A percentile compares a stretch with the other conserved stretches of the same genome.
phyloP scores from a whole-genome alignment of 768 basidiomycete species.

The Panellus pusillus region DNA sequence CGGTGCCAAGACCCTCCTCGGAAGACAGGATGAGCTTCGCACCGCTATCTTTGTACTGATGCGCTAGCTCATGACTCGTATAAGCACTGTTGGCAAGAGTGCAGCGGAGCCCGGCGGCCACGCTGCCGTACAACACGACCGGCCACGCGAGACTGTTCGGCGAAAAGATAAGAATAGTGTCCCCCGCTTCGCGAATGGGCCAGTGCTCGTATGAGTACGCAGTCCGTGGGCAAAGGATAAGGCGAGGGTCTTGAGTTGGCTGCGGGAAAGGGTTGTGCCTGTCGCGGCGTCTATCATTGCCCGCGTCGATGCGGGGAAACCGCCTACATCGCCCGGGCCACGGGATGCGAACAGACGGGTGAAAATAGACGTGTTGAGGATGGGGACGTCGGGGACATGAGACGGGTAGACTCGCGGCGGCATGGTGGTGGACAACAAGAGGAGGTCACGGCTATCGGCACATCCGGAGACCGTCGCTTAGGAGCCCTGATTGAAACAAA shows the following conservation, averaged over 20 bases:
- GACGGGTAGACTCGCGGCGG: constrained; percentile 26
- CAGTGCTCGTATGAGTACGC: constrained; percentile 22
- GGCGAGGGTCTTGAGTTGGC: constrained; percentile 18
- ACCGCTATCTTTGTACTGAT: constrained; percentile 55
- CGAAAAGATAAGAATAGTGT: constrained; percentile 52
- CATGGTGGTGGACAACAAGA: constrained; percentile 1
- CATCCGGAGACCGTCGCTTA: too few species aligned
- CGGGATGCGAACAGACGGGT: constrained; percentile 23
- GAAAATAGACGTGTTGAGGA: constrained; percentile 24
- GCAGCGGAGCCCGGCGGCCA: constrained; percentile 52
- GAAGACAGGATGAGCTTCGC: constrained; percentile 51
- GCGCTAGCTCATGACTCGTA: constrained; percentile 50
- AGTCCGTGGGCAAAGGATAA: constrained; percentile 27
- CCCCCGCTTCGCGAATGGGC: constrained; percentile 31
- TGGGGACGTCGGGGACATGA: constrained; percentile 18
- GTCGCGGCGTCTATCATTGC: constrained; percentile 27
- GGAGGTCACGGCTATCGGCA: too few species aligned
- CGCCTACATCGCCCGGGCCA: constrained; percentile 17
- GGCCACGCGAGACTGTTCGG: constrained; percentile 59
- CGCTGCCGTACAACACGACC: constrained; percentile 38
- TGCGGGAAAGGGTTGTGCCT: constrained; percentile 21
- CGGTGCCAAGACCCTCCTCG: constrained; percentile 34
- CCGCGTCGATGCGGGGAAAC: constrained; percentile 8
- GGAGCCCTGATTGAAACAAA: too few species aligned
- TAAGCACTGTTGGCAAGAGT: constrained; percentile 59